These are phyloP conservation scores for Scleroderma citrinum DNA, from an alignment of 768 basidiomycete genomes.

Conservation along the genomic window DNA sequence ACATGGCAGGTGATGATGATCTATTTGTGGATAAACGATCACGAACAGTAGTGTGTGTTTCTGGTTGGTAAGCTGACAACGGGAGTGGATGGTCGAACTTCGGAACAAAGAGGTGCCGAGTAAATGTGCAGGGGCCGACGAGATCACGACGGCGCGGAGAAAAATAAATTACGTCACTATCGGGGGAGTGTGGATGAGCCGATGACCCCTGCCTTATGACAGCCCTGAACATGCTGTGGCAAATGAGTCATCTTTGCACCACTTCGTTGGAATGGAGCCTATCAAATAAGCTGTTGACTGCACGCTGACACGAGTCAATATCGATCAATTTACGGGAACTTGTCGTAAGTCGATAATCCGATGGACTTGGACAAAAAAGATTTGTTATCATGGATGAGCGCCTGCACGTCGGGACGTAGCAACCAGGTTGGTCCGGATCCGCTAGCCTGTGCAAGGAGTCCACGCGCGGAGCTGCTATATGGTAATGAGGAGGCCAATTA, in stretches of 20 bases:
- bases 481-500: too few relatives aligned
- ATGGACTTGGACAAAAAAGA: too few relatives aligned
- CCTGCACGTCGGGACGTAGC: too few relatives aligned
- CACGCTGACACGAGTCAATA: neutral
- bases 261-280: neutral
- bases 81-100: neutral
- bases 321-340: neutral
- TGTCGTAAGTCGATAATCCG: neutral
- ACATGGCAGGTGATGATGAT: neutral
- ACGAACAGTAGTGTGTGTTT: neutral
- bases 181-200: neutral
- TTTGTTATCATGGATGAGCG: too few relatives aligned
- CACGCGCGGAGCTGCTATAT: too few relatives aligned
- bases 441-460: too few relatives aligned
- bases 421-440: too few relatives aligned
- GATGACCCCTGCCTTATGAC: neutral
- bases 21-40: neutral
- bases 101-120: neutral
- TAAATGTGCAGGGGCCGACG: neutral
- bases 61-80: too few relatives aligned
- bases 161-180: neutral
- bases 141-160: neutral
- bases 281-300: too few relatives aligned
- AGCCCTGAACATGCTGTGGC: neutral
- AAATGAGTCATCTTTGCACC: too few relatives aligned